These are phyloP conservation scores for Fusarium bactridioides DNA, from an alignment of 2,329 filamentous ascomycete genomes.

Conservation along the genomic window DNA sequence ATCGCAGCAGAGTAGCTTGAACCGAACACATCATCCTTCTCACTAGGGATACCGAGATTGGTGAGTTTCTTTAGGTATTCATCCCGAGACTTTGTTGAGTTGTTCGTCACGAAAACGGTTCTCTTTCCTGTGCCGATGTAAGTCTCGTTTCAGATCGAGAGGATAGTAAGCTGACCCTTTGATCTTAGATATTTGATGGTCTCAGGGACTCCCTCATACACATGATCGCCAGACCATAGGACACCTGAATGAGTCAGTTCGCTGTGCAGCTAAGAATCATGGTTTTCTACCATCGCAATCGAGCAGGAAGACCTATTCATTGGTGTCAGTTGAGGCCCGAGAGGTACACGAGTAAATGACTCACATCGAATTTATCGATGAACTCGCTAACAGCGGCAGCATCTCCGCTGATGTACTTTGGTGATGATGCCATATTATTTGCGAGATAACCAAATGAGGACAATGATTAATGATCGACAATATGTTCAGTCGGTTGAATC, in stretches of 20 bases:
- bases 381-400: constrained; percentile 80
- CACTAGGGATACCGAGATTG: constrained; percentile 78
- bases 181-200: constrained; percentile 83
- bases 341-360: constrained; percentile 48
- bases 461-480: neutral
- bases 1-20: constrained; percentile 94
- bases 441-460: neutral
- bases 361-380: constrained; percentile 89
- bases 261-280: too few species aligned
- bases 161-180: constrained; percentile 65
- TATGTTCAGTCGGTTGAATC: neutral
- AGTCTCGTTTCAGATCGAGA: constrained; percentile 1
- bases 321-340: neutral
- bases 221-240: constrained; percentile 92
- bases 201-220: constrained; percentile 86
- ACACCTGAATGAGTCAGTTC: constrained; percentile 69
- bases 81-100: constrained; percentile 92
- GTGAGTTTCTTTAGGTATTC: constrained; percentile 95
- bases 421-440: constrained; percentile 40
- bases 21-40: constrained; percentile 91
- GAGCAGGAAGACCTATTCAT: constrained; percentile 81
- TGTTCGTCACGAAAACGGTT: constrained; percentile 97
- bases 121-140: constrained; percentile 73
- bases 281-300: constrained; percentile 86
- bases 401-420: constrained; percentile 82